phyloP scores from a whole-genome alignment of 2,329 filamentous ascomycete species.

The Claviceps purpurea region DNA sequence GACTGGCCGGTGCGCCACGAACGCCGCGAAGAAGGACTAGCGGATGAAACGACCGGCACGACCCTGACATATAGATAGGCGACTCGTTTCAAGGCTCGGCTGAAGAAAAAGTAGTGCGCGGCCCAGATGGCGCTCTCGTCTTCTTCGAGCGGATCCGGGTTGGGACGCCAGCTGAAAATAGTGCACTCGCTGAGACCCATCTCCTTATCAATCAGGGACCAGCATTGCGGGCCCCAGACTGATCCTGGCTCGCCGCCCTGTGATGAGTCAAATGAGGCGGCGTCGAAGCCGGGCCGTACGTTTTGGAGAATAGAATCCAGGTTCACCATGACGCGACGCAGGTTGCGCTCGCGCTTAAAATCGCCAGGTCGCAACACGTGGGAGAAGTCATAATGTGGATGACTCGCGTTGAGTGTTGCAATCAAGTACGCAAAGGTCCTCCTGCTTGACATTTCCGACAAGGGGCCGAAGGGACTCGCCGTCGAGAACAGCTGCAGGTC shows the following conservation, averaged over 20 bases:
- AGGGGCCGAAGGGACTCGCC: slow-evolving; percentile 80
- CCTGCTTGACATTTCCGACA: slow-evolving; percentile 78
- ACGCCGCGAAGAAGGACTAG: slow-evolving; percentile 35
- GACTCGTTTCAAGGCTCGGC: slow-evolving; percentile 79
- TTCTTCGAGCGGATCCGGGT: slow-evolving; percentile 80
- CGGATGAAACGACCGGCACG: slow-evolving; percentile 60
- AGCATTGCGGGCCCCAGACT: slow-evolving; percentile 80
- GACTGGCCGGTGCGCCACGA: slow-evolving; percentile 18
- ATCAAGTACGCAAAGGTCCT: slow-evolving; percentile 93
- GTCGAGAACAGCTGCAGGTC: slow-evolving; percentile 50
- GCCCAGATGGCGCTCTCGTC: slow-evolving; percentile 93
- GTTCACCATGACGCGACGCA: slow-evolving; percentile 71
- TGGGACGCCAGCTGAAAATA: slow-evolving; percentile 79
- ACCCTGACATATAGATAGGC: slow-evolving; percentile 88
- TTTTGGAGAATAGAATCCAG: slow-evolving; percentile 82
- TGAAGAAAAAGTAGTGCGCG: slow-evolving; percentile 96
- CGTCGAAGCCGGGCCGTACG: slow-evolving; percentile 53
- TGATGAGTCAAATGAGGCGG: slow-evolving; percentile 28
- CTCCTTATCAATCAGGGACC: slow-evolving; percentile 84
- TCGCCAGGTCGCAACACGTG: slow-evolving; percentile 79
- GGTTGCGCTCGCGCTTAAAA: slow-evolving; percentile 71
- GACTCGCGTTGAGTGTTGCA: slow-evolving; percentile 88
- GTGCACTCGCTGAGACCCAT: slow-evolving; percentile 85
- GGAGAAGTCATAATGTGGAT: slow-evolving; percentile 88
- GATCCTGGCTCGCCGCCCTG: slow-evolving; percentile 36